Percentiles rank a stretch among this genome's conserved stretches.
phyloP scores from a whole-genome alignment of 2,329 filamentous ascomycete species.

The Aspergillus udagawae region DNA sequence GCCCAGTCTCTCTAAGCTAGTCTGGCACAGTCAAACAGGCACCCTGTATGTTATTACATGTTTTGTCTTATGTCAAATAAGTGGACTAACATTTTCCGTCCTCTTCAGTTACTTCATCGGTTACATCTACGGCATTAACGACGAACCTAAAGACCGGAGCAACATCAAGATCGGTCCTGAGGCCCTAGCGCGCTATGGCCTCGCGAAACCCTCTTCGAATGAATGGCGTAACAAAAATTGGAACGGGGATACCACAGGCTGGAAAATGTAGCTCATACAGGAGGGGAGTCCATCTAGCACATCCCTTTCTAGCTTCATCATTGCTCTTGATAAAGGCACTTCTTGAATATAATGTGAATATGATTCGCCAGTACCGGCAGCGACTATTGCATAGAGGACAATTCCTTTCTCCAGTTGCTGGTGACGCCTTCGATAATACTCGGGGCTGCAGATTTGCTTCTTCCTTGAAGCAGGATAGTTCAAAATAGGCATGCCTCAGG shows the following conservation, averaged over 20 bases:
- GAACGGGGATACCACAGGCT: constrained; percentile 6
- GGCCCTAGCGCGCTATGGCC: constrained; percentile 3
- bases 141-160: constrained; percentile 3
- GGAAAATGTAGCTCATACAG: constrained; percentile 5
- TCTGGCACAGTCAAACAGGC: not conserved
- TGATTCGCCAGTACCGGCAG: too few relatives aligned
- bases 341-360: too few relatives aligned
- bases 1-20: constrained; percentile 1
- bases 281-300: too few relatives aligned
- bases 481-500: too few relatives aligned
- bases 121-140: constrained; percentile 3
- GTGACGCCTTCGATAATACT: too few relatives aligned
- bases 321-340: not conserved
- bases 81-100: constrained; percentile 2
- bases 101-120: constrained; percentile 10
- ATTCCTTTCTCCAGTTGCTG: too few relatives aligned
- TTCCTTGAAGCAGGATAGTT: too few relatives aligned
- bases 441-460: too few relatives aligned
- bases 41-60: not conserved
- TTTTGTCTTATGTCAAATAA: constrained; percentile 4
- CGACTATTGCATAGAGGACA: too few relatives aligned
- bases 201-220: constrained; percentile 7
- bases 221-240: constrained; percentile 6
- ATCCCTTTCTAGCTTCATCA: too few relatives aligned
- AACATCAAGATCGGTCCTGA: constrained; percentile 5